Evolutionary conservation across 1,284 basidiomycete genomes (phyloP), one percentile per base, ranked within the genome.

Genomic region (Tranzscheliella williamsii): DNA sequence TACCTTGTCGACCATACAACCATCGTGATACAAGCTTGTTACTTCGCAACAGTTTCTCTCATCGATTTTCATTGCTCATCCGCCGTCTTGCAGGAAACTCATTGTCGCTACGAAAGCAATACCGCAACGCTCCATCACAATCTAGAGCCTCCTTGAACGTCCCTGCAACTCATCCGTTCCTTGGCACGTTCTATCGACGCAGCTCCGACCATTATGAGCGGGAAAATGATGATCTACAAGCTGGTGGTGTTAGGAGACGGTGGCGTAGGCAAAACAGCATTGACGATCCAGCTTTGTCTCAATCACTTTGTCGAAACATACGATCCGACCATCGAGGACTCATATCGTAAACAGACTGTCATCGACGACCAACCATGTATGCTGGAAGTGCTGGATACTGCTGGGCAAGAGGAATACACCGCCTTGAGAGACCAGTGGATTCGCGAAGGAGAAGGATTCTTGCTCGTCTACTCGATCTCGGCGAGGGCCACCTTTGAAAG

Each of bases 201-300:
- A n/a, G n/a, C n/a, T n/a, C n/a, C 16, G 56, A 42, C 39, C 47
- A 58, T 15, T 41, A 64, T 64, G 61, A 64, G 55, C 32, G 61
- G 55, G 29, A 64, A 64, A 35, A 64, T 64, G 61, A 67, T 67
- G 64, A 67, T 67, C 30, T 91, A 89, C 87, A 86, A 89, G 82
- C 86, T 96, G 72, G 91, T 92, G 64, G 91, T 96, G 66, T 84
- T 96, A 47, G 92, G 92, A 66, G 93, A 97, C 81, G 93, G 93
- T 80, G 93, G 93, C 81, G 93, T 96, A 26, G 93, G 93, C 64
- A 97, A 96, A 84, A 96, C 93, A 48, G 93, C 93, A 18, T 80
- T 97, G 75, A 93, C 92, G 63, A 91, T 96, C 39, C 70, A 73
- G 44, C 71, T 76, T n/a, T 76, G 72, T 55, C 60, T 70, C 42